phyloP scores from a whole-genome alignment of 2,329 filamentous ascomycete genomes.

The Curvularia hawaiiensis region DNA sequence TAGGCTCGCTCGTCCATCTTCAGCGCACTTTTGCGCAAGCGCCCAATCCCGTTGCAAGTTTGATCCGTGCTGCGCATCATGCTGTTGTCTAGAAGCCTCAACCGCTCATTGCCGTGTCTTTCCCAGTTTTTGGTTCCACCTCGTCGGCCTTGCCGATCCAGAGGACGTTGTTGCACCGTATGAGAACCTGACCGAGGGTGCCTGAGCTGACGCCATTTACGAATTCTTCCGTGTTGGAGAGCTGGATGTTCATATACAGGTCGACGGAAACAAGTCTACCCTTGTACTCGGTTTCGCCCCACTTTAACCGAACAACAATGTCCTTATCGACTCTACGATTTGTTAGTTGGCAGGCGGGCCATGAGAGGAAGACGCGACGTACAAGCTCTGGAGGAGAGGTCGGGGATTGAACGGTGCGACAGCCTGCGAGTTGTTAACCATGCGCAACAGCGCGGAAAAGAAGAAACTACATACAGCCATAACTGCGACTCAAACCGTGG shows the following conservation, averaged over 20 bases:
- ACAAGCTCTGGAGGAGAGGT: slow-evolving; percentile 93
- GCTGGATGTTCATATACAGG: slow-evolving; percentile 98
- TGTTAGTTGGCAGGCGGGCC: slow-evolving; percentile 16
- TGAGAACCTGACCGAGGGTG: slow-evolving; percentile 86
- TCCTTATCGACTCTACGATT: slow-evolving; percentile 78
- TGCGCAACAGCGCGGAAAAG: background rate
- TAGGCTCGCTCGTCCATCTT: background rate
- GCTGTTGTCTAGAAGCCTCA: slow-evolving; percentile 28
- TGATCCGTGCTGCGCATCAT: slow-evolving; percentile 5
- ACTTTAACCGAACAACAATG: slow-evolving; percentile 92
- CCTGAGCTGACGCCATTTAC: slow-evolving; percentile 86
- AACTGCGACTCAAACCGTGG: slow-evolving; percentile 24
- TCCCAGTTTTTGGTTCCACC: slow-evolving; percentile 48
- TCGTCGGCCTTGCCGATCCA: slow-evolving; percentile 73
- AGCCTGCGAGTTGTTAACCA: slow-evolving; percentile 30
- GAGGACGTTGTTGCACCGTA: slow-evolving; percentile 98
- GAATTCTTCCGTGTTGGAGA: slow-evolving; percentile 89
- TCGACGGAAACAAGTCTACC: slow-evolving; percentile 91
- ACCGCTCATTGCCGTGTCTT: slow-evolving; percentile 49
- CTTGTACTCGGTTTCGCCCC: slow-evolving; percentile 97
- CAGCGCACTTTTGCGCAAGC: background rate
- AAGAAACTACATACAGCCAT: slow-evolving; percentile 45
- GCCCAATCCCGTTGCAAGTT: background rate
- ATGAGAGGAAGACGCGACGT: slow-evolving; percentile 50
- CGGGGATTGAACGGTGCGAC: slow-evolving; percentile 94